A percentile compares a stretch with the other conserved stretches of the same genome.
Conservation (phyloP, 768 basidiomycete species). For the Serendipita sp. region DNA sequence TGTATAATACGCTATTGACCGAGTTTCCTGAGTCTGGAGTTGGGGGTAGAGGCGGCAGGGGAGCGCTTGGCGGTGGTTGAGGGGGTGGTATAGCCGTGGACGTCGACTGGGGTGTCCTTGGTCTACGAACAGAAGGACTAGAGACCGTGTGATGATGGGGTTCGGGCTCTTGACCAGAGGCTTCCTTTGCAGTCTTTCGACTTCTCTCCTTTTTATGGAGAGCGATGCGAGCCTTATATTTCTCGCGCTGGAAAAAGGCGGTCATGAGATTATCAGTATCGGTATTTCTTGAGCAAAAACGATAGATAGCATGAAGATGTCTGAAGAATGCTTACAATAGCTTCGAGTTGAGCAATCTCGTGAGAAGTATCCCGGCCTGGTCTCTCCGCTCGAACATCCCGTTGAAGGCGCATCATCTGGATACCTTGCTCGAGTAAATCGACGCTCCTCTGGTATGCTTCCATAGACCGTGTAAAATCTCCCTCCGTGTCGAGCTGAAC, state of each 20-base stretch:
- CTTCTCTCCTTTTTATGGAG: background rate
- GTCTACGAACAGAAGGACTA: background rate
- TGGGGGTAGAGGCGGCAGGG: background rate
- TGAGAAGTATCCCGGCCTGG: slow-evolving; percentile 1
- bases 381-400: background rate
- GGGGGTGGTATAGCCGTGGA: background rate
- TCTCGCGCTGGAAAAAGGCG: background rate
- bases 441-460: background rate
- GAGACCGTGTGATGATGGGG: background rate
- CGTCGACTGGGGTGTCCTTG: background rate
- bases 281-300: background rate
- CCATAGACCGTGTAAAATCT: slow-evolving; percentile 1
- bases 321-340: background rate
- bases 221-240: background rate
- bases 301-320: background rate
- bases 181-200: background rate
- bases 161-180: background rate
- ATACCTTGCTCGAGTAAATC: background rate
- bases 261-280: background rate
- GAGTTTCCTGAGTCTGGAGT: background rate
- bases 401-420: background rate
- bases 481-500: slow-evolving; percentile 2
- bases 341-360: background rate
- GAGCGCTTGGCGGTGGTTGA: background rate
- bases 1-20: background rate